A percentile compares a stretch with the other conserved stretches of the same genome.
These are phyloP conservation scores for Thelephora ganbajun DNA, from an alignment of 768 basidiomycete species.

Conservation along the genomic window DNA sequence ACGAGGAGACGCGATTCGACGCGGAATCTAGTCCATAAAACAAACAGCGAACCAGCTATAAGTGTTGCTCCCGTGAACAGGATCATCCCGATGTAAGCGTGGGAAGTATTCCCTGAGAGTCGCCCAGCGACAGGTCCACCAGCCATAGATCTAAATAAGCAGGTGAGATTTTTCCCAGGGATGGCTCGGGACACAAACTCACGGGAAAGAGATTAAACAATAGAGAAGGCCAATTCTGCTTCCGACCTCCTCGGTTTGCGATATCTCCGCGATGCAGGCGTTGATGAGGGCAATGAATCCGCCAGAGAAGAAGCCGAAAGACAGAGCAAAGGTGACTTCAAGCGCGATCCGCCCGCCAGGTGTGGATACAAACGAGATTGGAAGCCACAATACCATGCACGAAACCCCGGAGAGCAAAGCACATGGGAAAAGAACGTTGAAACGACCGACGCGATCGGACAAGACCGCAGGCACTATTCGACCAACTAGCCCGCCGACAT, in stretches of 20 bases:
- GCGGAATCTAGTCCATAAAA: slow-evolving; percentile 34
- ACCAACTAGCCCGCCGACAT: slow-evolving; percentile 52
- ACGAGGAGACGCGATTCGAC: slow-evolving; percentile 29
- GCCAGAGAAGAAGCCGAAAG: slow-evolving; percentile 55
- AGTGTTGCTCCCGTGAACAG: slow-evolving; percentile 45
- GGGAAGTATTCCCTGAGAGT: slow-evolving; percentile 29
- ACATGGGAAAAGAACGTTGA: slow-evolving; percentile 51
- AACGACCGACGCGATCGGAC: slow-evolving; percentile 51
- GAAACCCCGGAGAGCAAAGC: slow-evolving; percentile 50
- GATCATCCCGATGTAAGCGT: slow-evolving; percentile 30
- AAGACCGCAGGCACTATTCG: slow-evolving; percentile 49
- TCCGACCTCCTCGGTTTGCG: slow-evolving; percentile 43
- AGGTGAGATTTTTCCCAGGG: not conserved
- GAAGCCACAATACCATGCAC: slow-evolving; percentile 43
- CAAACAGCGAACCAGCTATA: slow-evolving; percentile 42
- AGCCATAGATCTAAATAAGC: slow-evolving; percentile 33
- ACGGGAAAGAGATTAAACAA: slow-evolving; percentile 56
- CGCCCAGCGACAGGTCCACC: slow-evolving; percentile 54
- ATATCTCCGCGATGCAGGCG: slow-evolving; percentile 56
- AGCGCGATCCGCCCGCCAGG: slow-evolving; percentile 7
- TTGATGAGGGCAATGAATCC: slow-evolving; percentile 56
- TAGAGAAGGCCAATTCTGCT: slow-evolving; percentile 52
- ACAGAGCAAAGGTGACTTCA: slow-evolving; percentile 35
- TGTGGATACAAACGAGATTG: not conserved
- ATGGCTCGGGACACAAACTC: slow-evolving; percentile 19